Percentiles rank a stretch among this genome's conserved stretches.
Evolutionary conservation across 2,329 filamentous ascomycete species (phyloP).

Genomic region (Epicoccum nigrum): DNA sequence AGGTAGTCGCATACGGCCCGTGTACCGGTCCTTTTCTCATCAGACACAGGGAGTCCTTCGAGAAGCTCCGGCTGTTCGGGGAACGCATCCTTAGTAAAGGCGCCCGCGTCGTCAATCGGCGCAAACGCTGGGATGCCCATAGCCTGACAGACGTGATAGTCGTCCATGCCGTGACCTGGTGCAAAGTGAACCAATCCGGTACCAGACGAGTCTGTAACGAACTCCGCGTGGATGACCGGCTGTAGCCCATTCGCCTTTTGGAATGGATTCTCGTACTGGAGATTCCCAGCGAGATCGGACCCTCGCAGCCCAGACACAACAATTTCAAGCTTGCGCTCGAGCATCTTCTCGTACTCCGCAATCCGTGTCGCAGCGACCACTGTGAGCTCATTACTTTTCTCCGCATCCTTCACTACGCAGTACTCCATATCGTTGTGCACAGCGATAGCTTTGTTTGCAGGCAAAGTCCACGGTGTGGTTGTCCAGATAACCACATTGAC

Average conservation of each 20-base stretch:
- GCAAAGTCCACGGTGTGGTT: constrained; percentile 96
- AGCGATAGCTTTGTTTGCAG: constrained; percentile 89
- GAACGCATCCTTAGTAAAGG: constrained; percentile 80
- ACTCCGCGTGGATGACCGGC: constrained; percentile 80
- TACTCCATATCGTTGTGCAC: constrained; percentile 79
- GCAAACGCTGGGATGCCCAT: constrained; percentile 76
- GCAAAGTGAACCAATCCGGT: constrained; percentile 94
- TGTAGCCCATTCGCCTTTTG: constrained; percentile 66
- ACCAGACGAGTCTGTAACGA: constrained; percentile 88
- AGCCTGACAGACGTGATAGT: constrained; percentile 80
- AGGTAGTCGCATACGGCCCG: constrained; percentile 73
- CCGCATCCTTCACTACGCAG: constrained; percentile 61
- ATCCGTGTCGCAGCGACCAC: constrained; percentile 76
- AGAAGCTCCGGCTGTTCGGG: constrained; percentile 71
- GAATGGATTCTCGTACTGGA: constrained; percentile 74
- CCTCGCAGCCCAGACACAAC: constrained; percentile 67
- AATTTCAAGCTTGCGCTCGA: constrained; percentile 51
- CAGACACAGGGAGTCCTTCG: constrained; percentile 73
- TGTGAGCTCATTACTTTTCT: constrained; percentile 59
- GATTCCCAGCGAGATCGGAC: constrained; percentile 64
- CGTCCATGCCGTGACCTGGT: constrained; percentile 94
- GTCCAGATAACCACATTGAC: constrained; percentile 95
- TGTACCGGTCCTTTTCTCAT: constrained; percentile 62
- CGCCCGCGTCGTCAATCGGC: constrained; percentile 80
- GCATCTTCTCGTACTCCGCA: constrained; percentile 53